Conservation (phyloP, 352 stramenopile species). For the Phytophthora aleatoria region DNA sequence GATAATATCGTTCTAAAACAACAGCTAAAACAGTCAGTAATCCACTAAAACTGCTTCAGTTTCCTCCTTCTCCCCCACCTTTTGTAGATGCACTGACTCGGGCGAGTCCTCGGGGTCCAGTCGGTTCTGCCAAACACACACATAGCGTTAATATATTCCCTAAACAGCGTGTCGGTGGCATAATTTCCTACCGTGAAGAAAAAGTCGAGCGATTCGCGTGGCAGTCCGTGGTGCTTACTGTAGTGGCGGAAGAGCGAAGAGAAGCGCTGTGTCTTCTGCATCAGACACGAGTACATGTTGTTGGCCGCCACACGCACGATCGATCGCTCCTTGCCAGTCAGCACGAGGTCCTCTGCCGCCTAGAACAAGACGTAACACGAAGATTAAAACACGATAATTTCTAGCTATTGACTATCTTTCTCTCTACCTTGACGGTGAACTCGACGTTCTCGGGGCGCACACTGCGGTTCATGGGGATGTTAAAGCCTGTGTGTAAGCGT, state of each 20-base stretch:
- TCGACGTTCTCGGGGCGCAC: slow-evolving; percentile 94
- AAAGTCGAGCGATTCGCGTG: slow-evolving; percentile 97
- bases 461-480: slow-evolving; percentile 66
- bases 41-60: not conserved
- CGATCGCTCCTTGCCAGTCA: slow-evolving; percentile 79
- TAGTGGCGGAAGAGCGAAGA: slow-evolving; percentile 98
- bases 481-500: not conserved
- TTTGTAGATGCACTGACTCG: slow-evolving; percentile 86
- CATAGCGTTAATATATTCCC: not conserved
- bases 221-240: slow-evolving; percentile 97
- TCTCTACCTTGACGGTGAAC: slow-evolving; percentile 93
- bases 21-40: slow-evolving; percentile 10
- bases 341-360: slow-evolving; percentile 78
- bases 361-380: slow-evolving; percentile 8
- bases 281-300: slow-evolving; percentile 95
- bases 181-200: slow-evolving; percentile 91
- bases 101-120: slow-evolving; percentile 83
- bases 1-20: slow-evolving; percentile 83
- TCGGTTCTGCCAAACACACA: slow-evolving; percentile 49
- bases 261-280: slow-evolving; percentile 98
- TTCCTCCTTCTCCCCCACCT: slow-evolving; percentile 36
- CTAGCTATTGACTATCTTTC: not conserved
- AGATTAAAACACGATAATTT: not conserved
- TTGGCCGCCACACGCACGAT: slow-evolving; percentile 85
- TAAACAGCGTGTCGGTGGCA: not conserved